Evolutionary conservation across 768 basidiomycete genomes (phyloP).

Genomic region (Termitomyces bulborhizus): DNA sequence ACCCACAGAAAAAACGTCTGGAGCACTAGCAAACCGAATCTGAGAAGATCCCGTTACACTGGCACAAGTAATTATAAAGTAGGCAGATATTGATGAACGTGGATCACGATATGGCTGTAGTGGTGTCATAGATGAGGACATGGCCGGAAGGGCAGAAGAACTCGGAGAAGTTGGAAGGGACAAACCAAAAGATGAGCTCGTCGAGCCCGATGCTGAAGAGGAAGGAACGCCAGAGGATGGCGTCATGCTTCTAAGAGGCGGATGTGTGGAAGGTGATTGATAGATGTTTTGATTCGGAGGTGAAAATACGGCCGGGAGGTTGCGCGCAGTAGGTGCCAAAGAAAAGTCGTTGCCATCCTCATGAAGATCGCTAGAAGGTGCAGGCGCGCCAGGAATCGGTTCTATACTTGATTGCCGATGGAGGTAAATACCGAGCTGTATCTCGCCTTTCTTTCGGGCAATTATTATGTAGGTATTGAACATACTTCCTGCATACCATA

Average conservation of each 20-base stretch:
- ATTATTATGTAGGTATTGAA: conserved; percentile 90
- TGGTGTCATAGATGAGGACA: conserved; percentile 42
- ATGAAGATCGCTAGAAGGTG: conserved; percentile 5
- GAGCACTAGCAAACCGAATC: conserved; percentile 79
- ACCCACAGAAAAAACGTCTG: conserved; percentile 77
- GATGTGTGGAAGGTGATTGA: conserved; percentile 37
- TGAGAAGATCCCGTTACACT: conserved; percentile 76
- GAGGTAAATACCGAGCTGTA: conserved; percentile 83
- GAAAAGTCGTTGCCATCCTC: conserved; percentile 8
- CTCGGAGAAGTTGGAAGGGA: conserved; percentile 11
- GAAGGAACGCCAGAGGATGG: conserved; percentile 20
- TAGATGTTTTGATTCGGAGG: conserved; percentile 24
- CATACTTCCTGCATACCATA: conserved; percentile 86
- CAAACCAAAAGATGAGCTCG: conserved; percentile 17
- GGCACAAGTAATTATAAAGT: conserved; percentile 80
- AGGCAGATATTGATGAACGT: conserved; percentile 63
- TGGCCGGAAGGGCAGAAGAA: conserved; percentile 30
- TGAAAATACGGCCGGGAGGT: conserved; percentile 18
- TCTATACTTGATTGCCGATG: conserved; percentile 83
- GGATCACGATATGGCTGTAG: conserved; percentile 73
- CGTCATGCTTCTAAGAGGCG: conserved; percentile 38
- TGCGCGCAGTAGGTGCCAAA: conserved; percentile 11
- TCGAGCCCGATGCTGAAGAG: conserved; percentile 16
- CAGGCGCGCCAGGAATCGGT: conserved; percentile 65
- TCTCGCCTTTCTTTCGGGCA: conserved; percentile 68